Percentiles rank a stretch among this genome's conserved stretches.
Conservation (phyloP, 352 stramenopile species). For the Globisporangium iwayamae region DNA sequence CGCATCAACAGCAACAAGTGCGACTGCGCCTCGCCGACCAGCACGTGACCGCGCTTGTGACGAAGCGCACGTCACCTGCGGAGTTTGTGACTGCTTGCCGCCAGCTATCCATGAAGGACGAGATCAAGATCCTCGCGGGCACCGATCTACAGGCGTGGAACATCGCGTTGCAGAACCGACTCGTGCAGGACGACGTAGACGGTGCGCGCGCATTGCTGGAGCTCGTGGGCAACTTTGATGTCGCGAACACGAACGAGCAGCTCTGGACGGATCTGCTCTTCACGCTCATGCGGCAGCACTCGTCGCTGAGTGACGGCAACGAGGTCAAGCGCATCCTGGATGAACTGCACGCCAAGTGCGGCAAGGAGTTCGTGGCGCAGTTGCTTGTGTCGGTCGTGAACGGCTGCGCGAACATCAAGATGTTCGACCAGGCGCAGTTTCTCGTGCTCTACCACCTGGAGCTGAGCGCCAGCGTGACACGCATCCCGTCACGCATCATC, state of each 20-base stretch:
- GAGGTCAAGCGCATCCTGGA: constrained; percentile 35
- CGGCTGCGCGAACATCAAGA: constrained; percentile 61
- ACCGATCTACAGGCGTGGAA: constrained; percentile 61
- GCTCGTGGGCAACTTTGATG: constrained; percentile 39
- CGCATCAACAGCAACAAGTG: not conserved
- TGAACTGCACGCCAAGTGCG: constrained; percentile 30
- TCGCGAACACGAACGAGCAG: constrained; percentile 47
- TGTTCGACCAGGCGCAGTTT: constrained; percentile 44
- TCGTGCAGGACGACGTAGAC: constrained; percentile 38
- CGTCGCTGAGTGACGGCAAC: constrained; percentile 22
- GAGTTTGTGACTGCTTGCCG: constrained; percentile 35
- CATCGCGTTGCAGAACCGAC: constrained; percentile 48
- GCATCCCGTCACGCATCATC: constrained; percentile 46
- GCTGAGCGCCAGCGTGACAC: constrained; percentile 1
- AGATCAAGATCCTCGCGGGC: constrained; percentile 36
- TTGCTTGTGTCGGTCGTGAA: constrained; percentile 55
- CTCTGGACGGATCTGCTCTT: constrained; percentile 77
- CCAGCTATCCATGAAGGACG: constrained; percentile 32
- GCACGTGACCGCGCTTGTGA: constrained; percentile 36
- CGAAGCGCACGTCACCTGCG: constrained; percentile 21
- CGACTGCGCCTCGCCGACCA: constrained; percentile 29
- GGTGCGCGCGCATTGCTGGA: constrained; percentile 48
- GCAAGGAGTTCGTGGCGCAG: constrained; percentile 37
- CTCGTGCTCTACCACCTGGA: constrained; percentile 49
- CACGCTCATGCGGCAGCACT: constrained; percentile 54